phyloP scores from a whole-genome alignment of 208 protist genomes.

The Lotmaria passim region DNA sequence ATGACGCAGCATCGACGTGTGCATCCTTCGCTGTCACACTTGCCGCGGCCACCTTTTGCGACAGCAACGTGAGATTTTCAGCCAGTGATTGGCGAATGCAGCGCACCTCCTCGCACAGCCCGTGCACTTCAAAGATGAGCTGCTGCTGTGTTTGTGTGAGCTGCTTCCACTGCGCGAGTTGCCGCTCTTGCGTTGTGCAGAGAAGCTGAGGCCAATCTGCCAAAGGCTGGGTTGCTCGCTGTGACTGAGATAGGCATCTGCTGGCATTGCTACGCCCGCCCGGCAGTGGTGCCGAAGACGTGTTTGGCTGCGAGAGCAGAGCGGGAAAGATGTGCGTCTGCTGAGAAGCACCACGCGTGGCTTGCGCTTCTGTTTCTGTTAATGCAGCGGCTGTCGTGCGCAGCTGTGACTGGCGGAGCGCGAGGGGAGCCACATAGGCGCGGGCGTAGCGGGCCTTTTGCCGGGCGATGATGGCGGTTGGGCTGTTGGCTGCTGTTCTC shows the following conservation, averaged over 20 bases:
- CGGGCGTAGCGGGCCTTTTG: conserved; percentile 34
- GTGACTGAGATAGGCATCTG: no score
- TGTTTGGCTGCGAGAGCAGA: background rate
- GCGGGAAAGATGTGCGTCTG: background rate
- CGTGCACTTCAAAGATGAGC: conserved; percentile 13
- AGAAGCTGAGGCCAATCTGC: conserved; percentile 9
- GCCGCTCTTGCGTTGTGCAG: conserved; percentile 23
- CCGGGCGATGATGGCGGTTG: conserved; percentile 10
- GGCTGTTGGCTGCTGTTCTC: background rate
- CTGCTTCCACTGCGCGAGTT: conserved; percentile 31
- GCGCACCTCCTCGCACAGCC: conserved; percentile 16
- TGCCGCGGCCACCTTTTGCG: background rate
- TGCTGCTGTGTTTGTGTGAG: conserved; percentile 20
- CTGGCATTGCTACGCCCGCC: no score
- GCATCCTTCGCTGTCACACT: background rate
- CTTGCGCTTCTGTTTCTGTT: background rate
- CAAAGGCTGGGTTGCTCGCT: background rate
- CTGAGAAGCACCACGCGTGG: background rate
- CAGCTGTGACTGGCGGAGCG: conserved; percentile 11
- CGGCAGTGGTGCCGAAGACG: background rate
- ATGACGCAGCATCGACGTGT: background rate
- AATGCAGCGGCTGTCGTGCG: background rate
- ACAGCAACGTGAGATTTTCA: background rate
- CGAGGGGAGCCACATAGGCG: conserved; percentile 14
- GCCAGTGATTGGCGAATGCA: conserved; percentile 3